Base-by-base conservation (phyloP, 2,329 filamentous ascomycete species). In the Clarireedia paspali region DNA sequence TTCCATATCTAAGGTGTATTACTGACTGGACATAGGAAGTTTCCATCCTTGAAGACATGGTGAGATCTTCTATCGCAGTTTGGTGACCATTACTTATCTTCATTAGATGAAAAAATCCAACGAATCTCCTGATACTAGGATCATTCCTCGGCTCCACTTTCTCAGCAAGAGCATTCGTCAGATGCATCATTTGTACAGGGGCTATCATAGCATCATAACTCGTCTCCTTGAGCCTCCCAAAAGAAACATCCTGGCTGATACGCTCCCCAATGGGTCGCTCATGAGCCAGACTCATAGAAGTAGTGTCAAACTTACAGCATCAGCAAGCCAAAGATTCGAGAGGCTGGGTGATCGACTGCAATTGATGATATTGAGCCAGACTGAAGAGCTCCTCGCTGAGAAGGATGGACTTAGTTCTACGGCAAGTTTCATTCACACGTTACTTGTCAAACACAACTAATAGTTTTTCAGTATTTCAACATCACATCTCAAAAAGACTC, bases 401-500 rank as follows among this genome's bases (percentile, higher is more conserved):
- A 89, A 89, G 66, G 83, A 85, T 26, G 82, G 82, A 0, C 72
- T 91, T 26, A 84, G 87, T 3, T 80, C 81, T 60, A 82, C 89
- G 67, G 85, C 86, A 69, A 14, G 44, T 49, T 9, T 10, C 44
- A 36, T 20, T 26, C 40, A 47, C 12, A 26, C n/a, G 39, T 45
- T 7, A 45, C 9, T 47, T 46, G 50, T 47, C 46, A 34, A 40
- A 12, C 36, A 39, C n/a, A 46, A 63, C 57, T 66, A 50, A 58
- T 34, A 63, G 3, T 12, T 23, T 14, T 9, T 39, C 57, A 88
- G 84, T 89, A 89, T 68, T 90, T 90, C 75, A 89, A 87, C 68
- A 77, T 91, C 60, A 88, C 87, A 57, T 82, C 86, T 17, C 82
- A 89, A 65, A 89, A 87, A 67, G 85, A 90, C 68, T 88, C 85